Base-by-base conservation (phyloP, 192 early-diverging fungal species). In the Podila clonocystis region DNA sequence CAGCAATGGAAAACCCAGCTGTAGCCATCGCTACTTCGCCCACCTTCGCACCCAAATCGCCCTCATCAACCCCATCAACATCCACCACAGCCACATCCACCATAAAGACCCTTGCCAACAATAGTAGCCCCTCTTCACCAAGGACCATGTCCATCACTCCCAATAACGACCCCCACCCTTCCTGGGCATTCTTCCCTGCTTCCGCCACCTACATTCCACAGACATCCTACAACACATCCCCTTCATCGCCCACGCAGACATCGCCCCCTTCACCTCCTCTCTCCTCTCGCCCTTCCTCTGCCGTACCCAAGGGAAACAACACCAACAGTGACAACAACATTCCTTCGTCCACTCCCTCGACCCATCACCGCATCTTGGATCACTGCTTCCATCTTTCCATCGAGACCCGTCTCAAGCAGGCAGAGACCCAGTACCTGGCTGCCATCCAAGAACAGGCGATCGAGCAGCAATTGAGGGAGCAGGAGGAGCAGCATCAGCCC, bases 301-400 rank as follows among this genome's bases (percentile, higher is more conserved):
- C 67, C 61, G 17, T 64, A 64, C 19, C 63, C 19, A 38, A 30
- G 9, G 22, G 22, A 5, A 63, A 26, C 38, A 64, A 19, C 50
- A 33, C 33, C 52, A 45, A 38, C 68, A 28, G 71, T 62, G 0
- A 30, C 26, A 62, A 34, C 26, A 73, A 50, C 50, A 68, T 68
- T 24, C 71, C 75, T 11, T 62, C 82, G 1, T 58, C 82, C 19
- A 74, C 72, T 12, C 74, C 82, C 17, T 82, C 86, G 2, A 88
- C 87, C 3, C 86, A 88, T 62, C 86, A 88, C 41, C 84, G 86
- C 22, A 88, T 88, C 64, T 68, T 88, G 17, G 85, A 88, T 65
- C 86, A 88, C 65, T 79, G 86, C 58, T 82, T 88, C 15, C 84
- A 85, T 63, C 70, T 88, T 6, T 88, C 87, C 9, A 88, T 86